Evolutionary conservation across 164 flowering plant genomes (phyloP).

Genomic region (Vitis rupestris): DNA sequence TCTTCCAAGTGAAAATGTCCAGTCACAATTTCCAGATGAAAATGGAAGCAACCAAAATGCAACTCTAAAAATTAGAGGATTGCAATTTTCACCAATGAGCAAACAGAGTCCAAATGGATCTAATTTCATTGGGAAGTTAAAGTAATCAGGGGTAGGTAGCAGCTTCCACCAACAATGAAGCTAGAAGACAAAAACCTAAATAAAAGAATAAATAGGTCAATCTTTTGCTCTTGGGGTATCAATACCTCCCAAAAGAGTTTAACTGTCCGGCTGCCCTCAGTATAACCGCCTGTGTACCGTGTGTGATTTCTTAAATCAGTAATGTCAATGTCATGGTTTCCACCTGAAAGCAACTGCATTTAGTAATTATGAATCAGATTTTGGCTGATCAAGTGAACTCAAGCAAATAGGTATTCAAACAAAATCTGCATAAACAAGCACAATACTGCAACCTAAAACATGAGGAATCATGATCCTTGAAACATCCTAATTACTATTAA

Average conservation of each 20-base stretch:
- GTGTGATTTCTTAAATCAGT: conserved; percentile 80
- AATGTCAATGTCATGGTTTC: conserved; percentile 85
- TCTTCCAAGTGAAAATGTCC: too few species aligned
- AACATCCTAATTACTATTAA: too few species aligned
- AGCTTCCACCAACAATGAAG: background rate
- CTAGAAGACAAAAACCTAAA: background rate
- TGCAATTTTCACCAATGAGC: too few species aligned
- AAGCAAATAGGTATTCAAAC: background rate
- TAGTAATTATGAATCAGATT: conserved; percentile 12
- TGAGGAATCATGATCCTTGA: background rate
- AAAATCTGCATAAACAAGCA: background rate
- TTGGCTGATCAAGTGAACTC: background rate
- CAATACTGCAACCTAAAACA: background rate
- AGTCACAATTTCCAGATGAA: too few species aligned
- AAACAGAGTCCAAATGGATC: too few species aligned
- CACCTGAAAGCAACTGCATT: conserved; percentile 95
- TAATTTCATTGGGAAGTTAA: background rate
- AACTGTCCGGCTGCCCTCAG: conserved; percentile 90
- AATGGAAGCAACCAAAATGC: too few species aligned
- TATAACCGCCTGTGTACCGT: conserved; percentile 91
- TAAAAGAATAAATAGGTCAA: background rate
- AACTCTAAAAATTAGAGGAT: too few species aligned
- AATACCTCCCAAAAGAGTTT: conserved; percentile 97
- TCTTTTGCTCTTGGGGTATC: background rate
- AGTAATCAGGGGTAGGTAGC: background rate